Base-by-base conservation (phyloP, 2,329 filamentous ascomycete species). In the Xylariaceae sp. region DNA sequence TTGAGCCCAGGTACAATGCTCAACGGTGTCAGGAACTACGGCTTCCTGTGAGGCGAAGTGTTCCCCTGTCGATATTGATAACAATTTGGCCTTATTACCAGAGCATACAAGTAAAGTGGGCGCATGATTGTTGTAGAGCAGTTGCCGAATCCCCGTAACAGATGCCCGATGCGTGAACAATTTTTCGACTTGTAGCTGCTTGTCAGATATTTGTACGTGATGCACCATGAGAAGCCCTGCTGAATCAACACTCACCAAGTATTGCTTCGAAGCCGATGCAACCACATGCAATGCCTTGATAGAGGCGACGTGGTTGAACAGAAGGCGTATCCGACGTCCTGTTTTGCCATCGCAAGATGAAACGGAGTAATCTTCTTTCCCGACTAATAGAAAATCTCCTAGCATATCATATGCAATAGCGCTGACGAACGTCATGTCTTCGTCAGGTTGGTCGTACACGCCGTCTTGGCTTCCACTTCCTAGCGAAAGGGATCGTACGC, bases 401-500 rank as follows among this genome's bases (percentile, higher is more conserved):
- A 40, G 27, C 1, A 19, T 14, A 22, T 45, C 22, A 6, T 7
- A 15, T 14, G 22, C 42, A 19, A 39, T 22, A 17, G 32, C 14
- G 36, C 9, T 39, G 2, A 45, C 27, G 6, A 14, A 10, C 15
- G 33, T 17, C 14, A 38, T 22, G 22, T 14, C 6, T 15, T 39
- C 11, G 14, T 41, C 22, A 11, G 36, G 18, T 14, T 33, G 5
- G 17, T 31, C 30, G 38, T 41, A 17, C 9, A 45, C 15, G n/a
- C 39, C 22, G 15, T 44, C 36, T 45, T 39, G 15, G 15, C 43
- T 36, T 33, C 47, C 43, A 14, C 48, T 50, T 2, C 43, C 42
- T 15, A 46, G 18, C 2, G 48, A 50, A 11, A 42, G 42, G 1
- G 48, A 50, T 14, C 42, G 32, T 11, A 50, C 42, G 27, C 48